These are phyloP conservation scores for Cercospora brassicicola DNA, from an alignment of 2,329 filamentous ascomycete species.

Conservation along the genomic window DNA sequence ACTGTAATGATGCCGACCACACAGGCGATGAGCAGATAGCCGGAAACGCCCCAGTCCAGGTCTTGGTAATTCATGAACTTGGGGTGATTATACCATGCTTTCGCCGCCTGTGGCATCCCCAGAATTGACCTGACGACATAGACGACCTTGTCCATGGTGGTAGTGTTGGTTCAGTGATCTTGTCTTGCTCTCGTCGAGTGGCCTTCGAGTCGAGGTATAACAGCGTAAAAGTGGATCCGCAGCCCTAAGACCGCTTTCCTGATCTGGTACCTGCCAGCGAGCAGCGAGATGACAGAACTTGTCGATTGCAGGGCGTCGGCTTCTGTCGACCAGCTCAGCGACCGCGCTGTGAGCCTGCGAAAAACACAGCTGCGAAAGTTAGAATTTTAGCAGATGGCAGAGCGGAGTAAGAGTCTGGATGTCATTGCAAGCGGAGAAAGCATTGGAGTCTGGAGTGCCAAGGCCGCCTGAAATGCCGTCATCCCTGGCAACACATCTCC, in stretches of 20 bases:
- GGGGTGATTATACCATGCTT: not conserved
- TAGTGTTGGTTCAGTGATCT: not conserved
- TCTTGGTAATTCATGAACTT: conserved; percentile 5
- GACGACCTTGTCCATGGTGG: not conserved
- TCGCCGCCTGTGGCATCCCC: conserved; percentile 3
- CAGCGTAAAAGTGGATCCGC: conserved; percentile 1
- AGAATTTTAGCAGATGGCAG: not conserved
- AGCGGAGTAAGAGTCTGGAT: not conserved
- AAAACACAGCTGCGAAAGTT: not conserved
- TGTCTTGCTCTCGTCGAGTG: not conserved
- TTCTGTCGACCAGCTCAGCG: not conserved
- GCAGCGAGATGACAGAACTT: conserved; percentile 4
- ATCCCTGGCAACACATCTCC: not conserved
- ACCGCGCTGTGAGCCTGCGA: not conserved
- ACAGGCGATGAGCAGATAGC: conserved; percentile 30
- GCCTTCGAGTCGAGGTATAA: not conserved
- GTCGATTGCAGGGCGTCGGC: not conserved
- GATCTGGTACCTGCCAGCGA: not conserved
- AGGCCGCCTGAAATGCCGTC: not conserved
- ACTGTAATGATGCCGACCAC: conserved; percentile 30
- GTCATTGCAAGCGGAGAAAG: conserved; percentile 5
- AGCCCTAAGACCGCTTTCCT: not conserved
- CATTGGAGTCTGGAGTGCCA: conserved; percentile 4
- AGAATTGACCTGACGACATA: conserved; percentile 5
- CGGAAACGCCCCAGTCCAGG: conserved; percentile 17